Evolutionary conservation across 371 early-diverging fungal genomes (phyloP), one percentile per base, ranked within the genome.

Genomic region (Lichtheimia corymbifera): DNA sequence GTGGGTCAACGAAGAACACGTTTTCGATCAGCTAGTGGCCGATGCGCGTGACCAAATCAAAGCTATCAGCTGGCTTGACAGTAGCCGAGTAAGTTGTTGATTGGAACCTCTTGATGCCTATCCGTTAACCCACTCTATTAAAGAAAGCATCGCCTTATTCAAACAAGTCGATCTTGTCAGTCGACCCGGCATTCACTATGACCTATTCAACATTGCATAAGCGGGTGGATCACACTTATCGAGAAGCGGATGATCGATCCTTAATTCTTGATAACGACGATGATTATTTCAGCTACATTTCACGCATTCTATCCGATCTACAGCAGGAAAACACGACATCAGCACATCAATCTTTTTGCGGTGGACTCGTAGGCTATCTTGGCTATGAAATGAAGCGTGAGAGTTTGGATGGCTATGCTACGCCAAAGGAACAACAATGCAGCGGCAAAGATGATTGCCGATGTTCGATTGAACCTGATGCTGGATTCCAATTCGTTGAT

Each of bases 361-460:
- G 95, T 53, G 98, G 98, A 0, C 72, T 96, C 65, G 76, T 94
- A 0, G 98, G 98, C 0, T 93, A 93, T 67, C 86, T 96, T 73
- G 95, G 94, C 0, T 97, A 97, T 65, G 98, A 95, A 62, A 93
- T 97, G 95, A 92, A 91, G 66, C 68, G 84, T 15, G 94, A 95
- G 70, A 82, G 86, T 53, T 52, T 93, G 72, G 75, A 80, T 6
- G 84, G 87, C 0, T 87, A 85, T 53, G 44, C 42, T 0, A 67
- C 68, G 1, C 85, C 86, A 0, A 20, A 30, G 0, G 74, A 82
- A 50, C 84, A 79, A 42, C 72, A 49, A 22, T 80, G 82, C 49
- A 51, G 41, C 0, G 75, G 79, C 28, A 20, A 49, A 9, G 43
- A 55, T 4, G 45, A 51, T 15, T 83, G 84, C 65, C 53, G 49